Evolutionary conservation across 306 rosid genomes (phyloP), one percentile per base, ranked within the genome.

Genomic region (Pachyrhizus erosus): DNA sequence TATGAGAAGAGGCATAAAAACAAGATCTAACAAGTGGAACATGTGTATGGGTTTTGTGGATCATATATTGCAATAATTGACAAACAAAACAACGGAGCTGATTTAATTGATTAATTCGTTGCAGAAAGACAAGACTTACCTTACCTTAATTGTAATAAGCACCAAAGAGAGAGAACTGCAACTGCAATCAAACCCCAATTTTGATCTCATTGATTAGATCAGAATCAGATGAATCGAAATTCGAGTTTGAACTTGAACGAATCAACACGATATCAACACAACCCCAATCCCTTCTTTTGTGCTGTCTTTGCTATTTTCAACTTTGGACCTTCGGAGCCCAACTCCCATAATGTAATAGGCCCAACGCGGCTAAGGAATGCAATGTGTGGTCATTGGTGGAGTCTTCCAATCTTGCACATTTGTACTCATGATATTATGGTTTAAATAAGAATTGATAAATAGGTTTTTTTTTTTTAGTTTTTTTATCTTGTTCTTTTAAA

Each of bases 141-240:
- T 79, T 68, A 69, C 83, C 83, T 79, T 34, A 68, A 68, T 39
- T 55, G 27, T 34, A 51, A 67, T 49, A 66, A 37, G 1, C 27
- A 34, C 27, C 13, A 24, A 11, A 76, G 29, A 62, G 14, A 76
- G 2, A 55, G 48, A 34, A 4, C 67, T 52, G 69, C 57, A 15
- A 31, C 8, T 18, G 66, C 64, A 18, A 31, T n/a, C 65, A 64
- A 67, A 67, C 26, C 58, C 83, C 69, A 57, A 79, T 37, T 79
- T 69, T 54, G 77, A 51, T 79, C 76, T 79, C 69, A 54, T 76
- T 76, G 55, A 75, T 57, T 55, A 74, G 68, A 39, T 20, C 69
- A 34, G 49, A 73, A 33, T 9, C 46, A 31, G 18, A 74, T 31
- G 8, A 6, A 54, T 34, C 42, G 7, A 23, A 21, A 34, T 55